Base-by-base conservation (phyloP, 345 rosid species). In the Erucastrum elatum region DNA sequence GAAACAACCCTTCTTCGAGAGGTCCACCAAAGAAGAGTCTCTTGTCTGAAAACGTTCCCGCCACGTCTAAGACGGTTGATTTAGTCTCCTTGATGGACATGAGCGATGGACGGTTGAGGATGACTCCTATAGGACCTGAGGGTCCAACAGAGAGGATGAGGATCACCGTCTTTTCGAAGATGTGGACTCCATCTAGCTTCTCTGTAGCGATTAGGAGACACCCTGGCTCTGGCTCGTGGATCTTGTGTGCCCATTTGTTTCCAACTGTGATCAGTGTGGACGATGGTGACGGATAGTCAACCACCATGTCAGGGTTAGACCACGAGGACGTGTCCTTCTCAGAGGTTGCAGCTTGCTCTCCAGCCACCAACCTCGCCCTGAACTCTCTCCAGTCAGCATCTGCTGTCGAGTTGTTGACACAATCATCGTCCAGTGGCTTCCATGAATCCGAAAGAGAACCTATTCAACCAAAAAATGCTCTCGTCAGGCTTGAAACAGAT, bases 21-120 rank as follows among this genome's bases (percentile, higher is more conserved):
- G 99, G 98, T 61, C 98, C 99, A 2, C 99, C 99, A 21, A 93
- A 93, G 85, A 86, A 91, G 65, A 95, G 82, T 2, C 84, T 87
- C 75, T 85, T 78, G 35, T 90, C 94, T 0, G 90, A 79, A 72
- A 92, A 94, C 34, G 91, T 88, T 16, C 88, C 92, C 0, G 87
- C 84, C 60, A 78, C 82, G 55, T 91, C 92, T 21, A 76, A 80
- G 5, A 77, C 84, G 3, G 82, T 80, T 2, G 96, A 89, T 63
- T 84, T 83, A 74, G 88, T 88, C 76, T 94, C 97, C 80, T 87
- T 90, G 78, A 93, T 88, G 4, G 94, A 90, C 89, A 91, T 90
- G 0, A 93, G 81, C 0, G 93, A 91, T 1, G 98, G 97, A 11
- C 94, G 96, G 77, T 95, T 95, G n/a, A 95, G 89, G 60, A 95